Percentiles rank a stretch among this genome's conserved stretches.
Conservation (phyloP, 257 asterid genomes). For the Pogostemon cablin region DNA sequence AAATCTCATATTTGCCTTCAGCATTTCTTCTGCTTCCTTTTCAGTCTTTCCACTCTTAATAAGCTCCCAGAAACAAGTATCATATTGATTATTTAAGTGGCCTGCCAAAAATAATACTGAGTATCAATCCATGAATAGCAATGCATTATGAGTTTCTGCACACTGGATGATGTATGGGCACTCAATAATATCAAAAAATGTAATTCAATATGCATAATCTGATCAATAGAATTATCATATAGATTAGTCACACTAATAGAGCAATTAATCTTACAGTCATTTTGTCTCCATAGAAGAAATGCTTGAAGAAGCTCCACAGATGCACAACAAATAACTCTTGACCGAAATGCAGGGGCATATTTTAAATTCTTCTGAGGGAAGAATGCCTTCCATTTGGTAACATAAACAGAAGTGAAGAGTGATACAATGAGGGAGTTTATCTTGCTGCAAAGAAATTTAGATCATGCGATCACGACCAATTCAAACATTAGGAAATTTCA, state of each 20-base stretch:
- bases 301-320: slow-evolving; percentile 86
- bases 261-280: slow-evolving; percentile 53
- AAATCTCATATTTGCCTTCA: slow-evolving; percentile 51
- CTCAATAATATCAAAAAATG: slow-evolving; percentile 6
- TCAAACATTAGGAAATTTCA: slow-evolving; percentile 13
- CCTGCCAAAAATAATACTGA: slow-evolving; percentile 47
- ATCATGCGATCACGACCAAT: slow-evolving; percentile 32
- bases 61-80: slow-evolving; percentile 78
- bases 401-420: slow-evolving; percentile 66
- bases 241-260: neutral
- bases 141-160: slow-evolving; percentile 23
- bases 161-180: neutral
- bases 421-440: slow-evolving; percentile 75
- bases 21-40: slow-evolving; percentile 57
- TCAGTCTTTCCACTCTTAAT: slow-evolving; percentile 58
- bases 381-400: slow-evolving; percentile 69
- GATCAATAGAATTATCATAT: slow-evolving; percentile 14
- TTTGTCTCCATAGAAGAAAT: slow-evolving; percentile 82
- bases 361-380: slow-evolving; percentile 56
- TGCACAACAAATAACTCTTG: slow-evolving; percentile 70
- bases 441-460: slow-evolving; percentile 64
- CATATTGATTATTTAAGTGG: slow-evolving; percentile 63
- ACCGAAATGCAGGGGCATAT: slow-evolving; percentile 67
- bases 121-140: slow-evolving; percentile 12
- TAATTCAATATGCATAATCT: neutral